These are phyloP conservation scores for Spathaspora boniae DNA, from an alignment of 805 yeast species.

Conservation along the genomic window DNA sequence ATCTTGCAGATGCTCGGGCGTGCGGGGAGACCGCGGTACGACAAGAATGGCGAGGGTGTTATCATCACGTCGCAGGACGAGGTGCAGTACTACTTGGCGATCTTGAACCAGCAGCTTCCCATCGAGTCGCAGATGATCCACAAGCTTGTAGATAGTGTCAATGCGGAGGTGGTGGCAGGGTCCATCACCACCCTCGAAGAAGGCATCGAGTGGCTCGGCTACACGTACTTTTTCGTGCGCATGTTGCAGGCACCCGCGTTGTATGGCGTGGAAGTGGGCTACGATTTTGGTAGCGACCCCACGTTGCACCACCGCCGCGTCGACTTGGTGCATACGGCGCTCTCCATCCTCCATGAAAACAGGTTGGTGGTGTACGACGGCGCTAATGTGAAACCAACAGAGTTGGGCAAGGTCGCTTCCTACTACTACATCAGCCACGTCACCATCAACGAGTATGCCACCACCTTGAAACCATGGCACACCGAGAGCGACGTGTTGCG, in stretches of 20 bases:
- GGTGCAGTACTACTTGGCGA: conserved; percentile 82
- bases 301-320: conserved; percentile 50
- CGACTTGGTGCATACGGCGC: conserved; percentile 76
- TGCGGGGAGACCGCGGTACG: conserved; percentile 96
- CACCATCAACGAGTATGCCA: conserved; percentile 67
- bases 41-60: conserved; percentile 88
- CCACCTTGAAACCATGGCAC: conserved; percentile 59
- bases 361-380: conserved; percentile 60
- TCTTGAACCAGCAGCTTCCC: conserved; percentile 87
- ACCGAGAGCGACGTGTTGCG: conserved; percentile 72
- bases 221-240: conserved; percentile 74
- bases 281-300: conserved; percentile 43
- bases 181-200: conserved; percentile 56
- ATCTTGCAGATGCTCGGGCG: conserved; percentile 96
- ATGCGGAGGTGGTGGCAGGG: conserved; percentile 85
- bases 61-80: conserved; percentile 86
- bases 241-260: conserved; percentile 69
- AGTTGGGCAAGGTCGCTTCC: conserved; percentile 80
- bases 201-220: conserved; percentile 77
- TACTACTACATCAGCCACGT: conserved; percentile 75
- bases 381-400: conserved; percentile 41
- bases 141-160: conserved; percentile 66
- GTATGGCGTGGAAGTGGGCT: conserved; percentile 72
- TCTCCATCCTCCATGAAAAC: conserved; percentile 52
- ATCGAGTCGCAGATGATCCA: conserved; percentile 84